These are phyloP conservation scores for Protostelium mycophagum DNA, from an alignment of 78 protist species.

Conservation along the genomic window DNA sequence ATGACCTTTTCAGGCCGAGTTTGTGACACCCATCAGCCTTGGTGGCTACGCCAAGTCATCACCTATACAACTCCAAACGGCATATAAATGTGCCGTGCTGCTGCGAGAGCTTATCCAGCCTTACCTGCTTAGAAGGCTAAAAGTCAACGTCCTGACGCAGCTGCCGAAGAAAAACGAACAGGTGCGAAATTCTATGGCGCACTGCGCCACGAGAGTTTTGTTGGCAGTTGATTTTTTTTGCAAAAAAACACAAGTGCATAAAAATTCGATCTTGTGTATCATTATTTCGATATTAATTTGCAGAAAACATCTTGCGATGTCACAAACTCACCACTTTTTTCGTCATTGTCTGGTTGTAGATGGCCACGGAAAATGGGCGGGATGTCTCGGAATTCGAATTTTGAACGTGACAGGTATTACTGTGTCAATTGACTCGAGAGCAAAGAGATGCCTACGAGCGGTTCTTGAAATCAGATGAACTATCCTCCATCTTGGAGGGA, in stretches of 20 bases:
- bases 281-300: background rate
- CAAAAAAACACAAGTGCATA: too few relatives aligned
- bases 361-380: too few relatives aligned
- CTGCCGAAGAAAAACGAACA: slow-evolving; percentile 91
- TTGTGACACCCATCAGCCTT: slow-evolving; percentile 75
- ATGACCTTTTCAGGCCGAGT: slow-evolving; percentile 58
- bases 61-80: slow-evolving; percentile 65
- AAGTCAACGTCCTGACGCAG: slow-evolving; percentile 67
- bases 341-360: too few relatives aligned
- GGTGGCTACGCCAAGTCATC: slow-evolving; percentile 86
- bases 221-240: too few relatives aligned
- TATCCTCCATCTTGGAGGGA: slow-evolving; percentile 48
- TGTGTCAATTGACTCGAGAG: slow-evolving; percentile 80
- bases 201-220: too few relatives aligned
- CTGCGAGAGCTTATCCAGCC: slow-evolving; percentile 87
- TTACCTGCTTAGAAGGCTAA: slow-evolving; percentile 86
- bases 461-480: slow-evolving; percentile 52
- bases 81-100: slow-evolving; percentile 79
- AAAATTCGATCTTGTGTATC: background rate
- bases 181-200: background rate
- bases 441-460: slow-evolving; percentile 78
- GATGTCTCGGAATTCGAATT: too few relatives aligned
- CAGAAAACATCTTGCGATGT: too few relatives aligned
- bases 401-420: slow-evolving; percentile 81
- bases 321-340: too few relatives aligned